Percentiles rank a stretch among this genome's conserved stretches.
phyloP scores from a whole-genome alignment of 768 basidiomycete genomes.

The Collybia mongolica region DNA sequence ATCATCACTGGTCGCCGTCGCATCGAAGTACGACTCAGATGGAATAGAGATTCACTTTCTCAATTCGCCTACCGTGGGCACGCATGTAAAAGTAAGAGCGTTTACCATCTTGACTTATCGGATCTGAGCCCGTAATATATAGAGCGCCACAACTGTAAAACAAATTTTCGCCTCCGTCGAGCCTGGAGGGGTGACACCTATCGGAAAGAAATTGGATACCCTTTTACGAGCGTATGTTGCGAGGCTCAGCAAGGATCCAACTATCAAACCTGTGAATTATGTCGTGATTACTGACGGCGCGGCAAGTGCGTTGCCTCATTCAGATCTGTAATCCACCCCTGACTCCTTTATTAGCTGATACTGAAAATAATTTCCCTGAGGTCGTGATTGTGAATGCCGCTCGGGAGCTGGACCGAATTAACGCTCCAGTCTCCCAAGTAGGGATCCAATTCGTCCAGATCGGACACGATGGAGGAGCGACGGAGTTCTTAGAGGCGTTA shows the following conservation, averaged over 20 bases:
- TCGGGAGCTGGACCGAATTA: conserved; percentile 40
- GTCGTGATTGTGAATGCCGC: conserved; percentile 40
- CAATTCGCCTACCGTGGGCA: conserved; percentile 26
- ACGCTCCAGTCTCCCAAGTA: conserved; percentile 44
- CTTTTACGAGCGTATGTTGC: background rate
- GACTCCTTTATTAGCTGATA: conserved; percentile 1
- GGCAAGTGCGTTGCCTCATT: background rate
- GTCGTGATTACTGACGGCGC: conserved; percentile 6
- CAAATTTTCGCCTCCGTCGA: conserved; percentile 1
- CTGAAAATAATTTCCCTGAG: conserved; percentile 37
- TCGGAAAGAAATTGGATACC: background rate
- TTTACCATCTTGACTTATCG: no score
- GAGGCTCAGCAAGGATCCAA: background rate
- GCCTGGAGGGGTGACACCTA: background rate
- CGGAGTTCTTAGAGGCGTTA: conserved; percentile 40
- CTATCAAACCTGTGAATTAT: conserved; percentile 5
- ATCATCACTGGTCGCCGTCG: conserved; percentile 39
- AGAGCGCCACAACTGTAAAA: background rate
- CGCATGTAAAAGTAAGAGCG: no score
- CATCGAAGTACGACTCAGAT: conserved; percentile 43
- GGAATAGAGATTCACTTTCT: conserved; percentile 60
- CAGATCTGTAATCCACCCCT: background rate
- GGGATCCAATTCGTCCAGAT: conserved; percentile 11
- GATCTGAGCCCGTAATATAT: no score
- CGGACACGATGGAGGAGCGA: conserved; percentile 41